Conservation (phyloP, 2,329 filamentous ascomycete genomes). For the Cadophora sp. region DNA sequence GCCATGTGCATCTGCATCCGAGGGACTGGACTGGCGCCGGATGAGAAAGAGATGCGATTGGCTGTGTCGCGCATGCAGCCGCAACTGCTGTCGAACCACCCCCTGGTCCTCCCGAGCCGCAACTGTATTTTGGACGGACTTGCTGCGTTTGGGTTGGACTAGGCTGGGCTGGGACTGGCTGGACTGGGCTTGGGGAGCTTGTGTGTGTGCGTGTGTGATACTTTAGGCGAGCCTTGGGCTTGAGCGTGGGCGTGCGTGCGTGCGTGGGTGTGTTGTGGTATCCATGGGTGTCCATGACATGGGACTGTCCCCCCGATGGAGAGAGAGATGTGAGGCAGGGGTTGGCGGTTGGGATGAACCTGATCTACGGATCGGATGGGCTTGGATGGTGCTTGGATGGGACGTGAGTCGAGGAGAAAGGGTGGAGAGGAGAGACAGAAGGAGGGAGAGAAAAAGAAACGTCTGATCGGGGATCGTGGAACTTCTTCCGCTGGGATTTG, state of each 20-base stretch:
- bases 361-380: conserved; percentile 25
- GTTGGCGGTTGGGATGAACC: conserved; percentile 28
- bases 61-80: conserved; percentile 22
- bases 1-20: conserved; percentile 1
- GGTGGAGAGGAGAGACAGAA: not conserved
- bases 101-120: conserved; percentile 19
- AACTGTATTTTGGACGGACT: not conserved
- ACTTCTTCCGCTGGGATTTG: too few relatives aligned
- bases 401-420: not conserved
- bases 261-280: too few relatives aligned
- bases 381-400: not conserved
- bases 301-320: too few relatives aligned
- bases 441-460: too few relatives aligned
- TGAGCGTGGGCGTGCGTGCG: not conserved
- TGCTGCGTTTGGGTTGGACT: too few relatives aligned
- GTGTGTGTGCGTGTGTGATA: not conserved
- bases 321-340: conserved; percentile 1
- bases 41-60: conserved; percentile 36
- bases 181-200: too few relatives aligned
- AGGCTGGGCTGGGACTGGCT: too few relatives aligned
- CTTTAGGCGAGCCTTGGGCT: not conserved
- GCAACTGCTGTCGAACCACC: too few relatives aligned
- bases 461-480: too few relatives aligned
- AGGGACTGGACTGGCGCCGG: not conserved
- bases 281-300: too few relatives aligned